Evolutionary conservation across 495 filamentous ascomycete species (phyloP), one percentile per base, ranked within the genome.

Genomic region (Aspergillus nidulans): DNA sequence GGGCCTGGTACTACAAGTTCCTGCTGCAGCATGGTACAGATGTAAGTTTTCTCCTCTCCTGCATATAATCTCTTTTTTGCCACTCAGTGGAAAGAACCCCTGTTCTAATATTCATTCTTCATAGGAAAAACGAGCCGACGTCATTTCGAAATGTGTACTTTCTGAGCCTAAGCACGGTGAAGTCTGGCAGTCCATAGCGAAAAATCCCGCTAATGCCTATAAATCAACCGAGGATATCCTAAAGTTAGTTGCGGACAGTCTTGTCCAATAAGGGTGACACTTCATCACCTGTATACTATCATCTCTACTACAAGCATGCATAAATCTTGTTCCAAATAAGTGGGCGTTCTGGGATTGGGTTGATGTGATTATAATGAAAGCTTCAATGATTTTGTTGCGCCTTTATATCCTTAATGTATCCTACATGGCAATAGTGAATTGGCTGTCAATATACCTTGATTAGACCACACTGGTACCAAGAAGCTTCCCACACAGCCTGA

Each of bases 1-100:
- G 94, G 94, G 94, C 90, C 36, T 98, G 92, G 92, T 98, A 96
- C 63, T 94, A 88, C 70, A 95, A 92, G 71, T 98, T 97, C 64
- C 65, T 97, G 61, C 54, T 81, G 57, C 86, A 94, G 78, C 90
- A 98, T 75, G 95, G 95, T 5, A 95, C 88, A 23, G 87, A 85
- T 62, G 77, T 80, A 58, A 53, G 73, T 66, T 16, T 7, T 42
- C 28, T 21, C 38, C 10, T 42, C 30, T 8, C 24, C 6, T 19
- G 18, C 30, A 21, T 23, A 39, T 40, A 9, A 1, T 45, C 21
- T 24, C 7, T 1, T 43, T 43, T 43, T 10, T 13, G 6, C 3
- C 15, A 43, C 24, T 6, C 40, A 13, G 8, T 19, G 20, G 10
- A 26, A 10, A 34, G 4, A 15, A 20, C 6, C 21, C n/a, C 20